Conservation (phyloP, 768 basidiomycete species). For the Boletus speciosus region DNA sequence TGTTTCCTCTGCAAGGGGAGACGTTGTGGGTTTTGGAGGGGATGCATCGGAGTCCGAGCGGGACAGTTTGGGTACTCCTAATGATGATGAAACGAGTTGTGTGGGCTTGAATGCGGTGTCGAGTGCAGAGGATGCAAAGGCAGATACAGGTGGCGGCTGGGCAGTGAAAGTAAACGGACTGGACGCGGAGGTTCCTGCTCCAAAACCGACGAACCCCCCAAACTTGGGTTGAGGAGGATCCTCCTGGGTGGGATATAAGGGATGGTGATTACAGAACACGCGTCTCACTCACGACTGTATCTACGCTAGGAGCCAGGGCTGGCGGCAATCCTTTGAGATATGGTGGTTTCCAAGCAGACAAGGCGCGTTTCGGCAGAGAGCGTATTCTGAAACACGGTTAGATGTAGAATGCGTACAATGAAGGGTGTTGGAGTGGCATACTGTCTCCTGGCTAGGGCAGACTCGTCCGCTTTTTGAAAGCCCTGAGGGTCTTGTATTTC, state of each 20-base stretch:
- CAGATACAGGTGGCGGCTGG: slow-evolving; percentile 19
- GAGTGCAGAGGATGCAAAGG: slow-evolving; percentile 8
- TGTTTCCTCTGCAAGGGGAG: slow-evolving; percentile 25
- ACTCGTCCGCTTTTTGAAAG: slow-evolving; percentile 61
- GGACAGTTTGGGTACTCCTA: background rate
- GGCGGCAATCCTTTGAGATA: slow-evolving; percentile 25
- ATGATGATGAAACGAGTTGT: slow-evolving; percentile 24
- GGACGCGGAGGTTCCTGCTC: slow-evolving; percentile 29
- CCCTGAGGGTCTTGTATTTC: slow-evolving; percentile 40
- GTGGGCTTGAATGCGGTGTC: slow-evolving; percentile 10
- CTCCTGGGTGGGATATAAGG: slow-evolving; percentile 19
- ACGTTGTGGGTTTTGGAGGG: slow-evolving; percentile 15
- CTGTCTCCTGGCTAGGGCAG: slow-evolving; percentile 53
- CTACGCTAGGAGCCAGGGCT: slow-evolving; percentile 20
- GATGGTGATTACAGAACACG: slow-evolving; percentile 9
- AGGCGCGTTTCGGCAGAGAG: slow-evolving; percentile 54
- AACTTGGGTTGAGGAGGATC: slow-evolving; percentile 43
- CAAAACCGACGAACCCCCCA: slow-evolving; percentile 52
- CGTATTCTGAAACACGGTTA: slow-evolving; percentile 50
- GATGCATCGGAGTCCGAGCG: slow-evolving; percentile 28
- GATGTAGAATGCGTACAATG: background rate
- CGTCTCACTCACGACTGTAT: slow-evolving; percentile 26
- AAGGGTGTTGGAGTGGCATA: slow-evolving; percentile 33
- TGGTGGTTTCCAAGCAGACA: slow-evolving; percentile 19
- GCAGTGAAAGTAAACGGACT: slow-evolving; percentile 41